Percentiles rank a stretch among this genome's conserved stretches.
Conservation (phyloP, 176 grass and related monocot species). For the sorghum (Sorghum bicolor) region Sorghum_bicolor_NCBIv3 NC_012873.2:64019501-64020000, state of each 20-base stretch:
- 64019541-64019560: neutral
- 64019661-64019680: neutral
- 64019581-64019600: neutral
- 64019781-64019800: neutral
- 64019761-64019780: neutral
- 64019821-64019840: neutral
- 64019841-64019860: neutral
- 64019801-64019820: too few species aligned
- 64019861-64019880: constrained; percentile 17
- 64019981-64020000: constrained; percentile 1
- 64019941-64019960: constrained; percentile 21
- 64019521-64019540: neutral
- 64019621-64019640: neutral
- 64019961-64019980: constrained; percentile 40
- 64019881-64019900: neutral
- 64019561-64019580: neutral
- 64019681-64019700: neutral
- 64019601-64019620: neutral
- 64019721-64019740: too few species aligned
- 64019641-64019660: neutral
- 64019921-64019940: constrained; percentile 23
- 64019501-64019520: neutral
- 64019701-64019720: too few species aligned
- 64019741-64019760: neutral
- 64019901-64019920: neutral